Conservation (phyloP, 257 asterid species). For the Anisodus acutangulus region DNA sequence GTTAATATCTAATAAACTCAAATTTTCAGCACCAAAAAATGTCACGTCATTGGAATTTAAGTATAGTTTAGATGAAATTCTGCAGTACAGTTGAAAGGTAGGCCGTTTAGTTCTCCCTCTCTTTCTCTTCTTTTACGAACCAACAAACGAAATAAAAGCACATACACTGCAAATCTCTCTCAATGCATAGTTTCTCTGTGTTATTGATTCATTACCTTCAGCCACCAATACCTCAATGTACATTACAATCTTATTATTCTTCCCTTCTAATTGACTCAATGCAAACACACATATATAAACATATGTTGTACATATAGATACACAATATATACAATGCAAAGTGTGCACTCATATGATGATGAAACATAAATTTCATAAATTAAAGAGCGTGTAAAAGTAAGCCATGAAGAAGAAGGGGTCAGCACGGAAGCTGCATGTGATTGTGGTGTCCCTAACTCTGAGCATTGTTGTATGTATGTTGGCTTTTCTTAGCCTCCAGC, state of each 20-base stretch:
- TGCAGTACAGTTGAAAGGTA: neutral
- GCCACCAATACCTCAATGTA: neutral
- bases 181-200: neutral
- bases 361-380: no score
- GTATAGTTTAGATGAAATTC: neutral
- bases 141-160: neutral
- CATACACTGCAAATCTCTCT: neutral
- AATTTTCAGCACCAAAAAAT: no score
- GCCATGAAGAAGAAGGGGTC: constrained; percentile 35
- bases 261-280: neutral
- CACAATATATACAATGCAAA: neutral
- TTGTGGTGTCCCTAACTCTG: constrained; percentile 50
- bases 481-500: constrained; percentile 40
- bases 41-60: neutral
- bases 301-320: neutral
- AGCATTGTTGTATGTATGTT: constrained; percentile 41
- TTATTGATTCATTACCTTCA: neutral
- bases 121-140: neutral
- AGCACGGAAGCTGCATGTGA: constrained; percentile 62
- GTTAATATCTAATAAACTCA: no score
- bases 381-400: no score
- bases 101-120: neutral
- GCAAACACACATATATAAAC: neutral
- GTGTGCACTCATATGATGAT: no score
- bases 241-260: neutral